Evolutionary conservation across 129 eudicot genomes (phyloP).

Genomic region (Flaveria robusta): DNA sequence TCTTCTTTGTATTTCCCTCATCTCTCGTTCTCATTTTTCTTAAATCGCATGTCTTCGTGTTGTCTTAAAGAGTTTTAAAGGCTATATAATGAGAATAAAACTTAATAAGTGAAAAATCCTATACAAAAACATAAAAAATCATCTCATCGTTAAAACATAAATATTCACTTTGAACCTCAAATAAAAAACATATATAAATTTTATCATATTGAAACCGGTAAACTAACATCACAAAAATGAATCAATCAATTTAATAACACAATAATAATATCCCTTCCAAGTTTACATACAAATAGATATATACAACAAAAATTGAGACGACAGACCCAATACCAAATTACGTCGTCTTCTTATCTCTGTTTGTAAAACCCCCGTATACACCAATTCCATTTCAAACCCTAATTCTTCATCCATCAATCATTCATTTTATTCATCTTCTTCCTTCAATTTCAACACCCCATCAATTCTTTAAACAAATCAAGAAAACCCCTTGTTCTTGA

Average conservation of each 20-base stretch:
- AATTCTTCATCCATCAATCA: slow-evolving; percentile 23
- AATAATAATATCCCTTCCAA: neutral
- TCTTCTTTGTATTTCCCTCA: too few relatives aligned
- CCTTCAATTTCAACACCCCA: neutral
- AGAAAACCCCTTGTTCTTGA: neutral
- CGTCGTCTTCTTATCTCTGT: slow-evolving; percentile 34
- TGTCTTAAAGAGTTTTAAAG: too few relatives aligned
- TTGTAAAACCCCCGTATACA: slow-evolving; percentile 36
- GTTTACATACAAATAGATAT: slow-evolving; percentile 1
- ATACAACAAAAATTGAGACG: neutral
- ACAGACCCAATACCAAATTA: slow-evolving; percentile 15
- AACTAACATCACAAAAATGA: neutral
- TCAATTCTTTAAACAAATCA: neutral
- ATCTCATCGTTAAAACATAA: neutral
- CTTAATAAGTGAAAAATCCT: too few relatives aligned
- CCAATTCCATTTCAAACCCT: slow-evolving; percentile 30
- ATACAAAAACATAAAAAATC: neutral
- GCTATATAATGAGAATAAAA: too few relatives aligned
- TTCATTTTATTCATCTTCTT: neutral
- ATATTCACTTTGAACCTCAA: neutral
- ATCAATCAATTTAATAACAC: neutral
- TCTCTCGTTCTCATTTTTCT: too few relatives aligned
- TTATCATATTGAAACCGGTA: too few relatives aligned
- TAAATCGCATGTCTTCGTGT: too few relatives aligned
- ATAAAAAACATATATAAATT: too few relatives aligned